phyloP scores from a whole-genome alignment of 257 asterid genomes.

The Solanum corneliomulleri region DNA sequence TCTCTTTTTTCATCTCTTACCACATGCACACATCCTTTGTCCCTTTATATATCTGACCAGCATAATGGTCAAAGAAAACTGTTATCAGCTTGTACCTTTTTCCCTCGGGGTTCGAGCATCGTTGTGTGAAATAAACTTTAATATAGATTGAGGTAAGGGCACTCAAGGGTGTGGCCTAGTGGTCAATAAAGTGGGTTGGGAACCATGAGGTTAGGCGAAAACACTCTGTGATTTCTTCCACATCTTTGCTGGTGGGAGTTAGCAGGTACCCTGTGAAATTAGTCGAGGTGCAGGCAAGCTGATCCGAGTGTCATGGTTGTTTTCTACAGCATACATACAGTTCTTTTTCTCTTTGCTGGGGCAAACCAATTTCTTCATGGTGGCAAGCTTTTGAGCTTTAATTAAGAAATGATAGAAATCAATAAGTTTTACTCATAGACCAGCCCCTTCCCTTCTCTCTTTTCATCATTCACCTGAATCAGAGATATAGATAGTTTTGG shows the following conservation, averaged over 20 bases:
- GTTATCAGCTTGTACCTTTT: not conserved
- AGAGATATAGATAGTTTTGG: not conserved
- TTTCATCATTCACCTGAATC: not conserved
- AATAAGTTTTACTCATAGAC: not conserved
- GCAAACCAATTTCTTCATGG: not conserved
- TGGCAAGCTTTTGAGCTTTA: not conserved
- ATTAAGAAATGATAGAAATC: not conserved
- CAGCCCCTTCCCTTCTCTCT: not conserved
- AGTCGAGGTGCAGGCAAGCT: not conserved
- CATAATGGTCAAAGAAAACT: not conserved
- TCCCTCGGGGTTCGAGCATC: not conserved
- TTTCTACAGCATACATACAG: not conserved
- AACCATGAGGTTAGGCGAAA: not conserved
- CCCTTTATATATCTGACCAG: not conserved
- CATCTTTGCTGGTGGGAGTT: not conserved
- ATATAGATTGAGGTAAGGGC: not conserved
- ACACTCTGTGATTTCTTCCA: not conserved
- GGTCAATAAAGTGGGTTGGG: not conserved
- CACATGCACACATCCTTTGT: not conserved
- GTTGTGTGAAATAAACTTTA: not conserved
- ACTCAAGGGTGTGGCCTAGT: not conserved
- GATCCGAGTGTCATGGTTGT: not conserved
- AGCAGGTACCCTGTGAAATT: not conserved
- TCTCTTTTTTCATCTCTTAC: slow-evolving; percentile 13
- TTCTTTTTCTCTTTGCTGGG: not conserved